Conservation (phyloP, 805 yeast genomes). For the Yamadazyma paraphyllophila region DNA sequence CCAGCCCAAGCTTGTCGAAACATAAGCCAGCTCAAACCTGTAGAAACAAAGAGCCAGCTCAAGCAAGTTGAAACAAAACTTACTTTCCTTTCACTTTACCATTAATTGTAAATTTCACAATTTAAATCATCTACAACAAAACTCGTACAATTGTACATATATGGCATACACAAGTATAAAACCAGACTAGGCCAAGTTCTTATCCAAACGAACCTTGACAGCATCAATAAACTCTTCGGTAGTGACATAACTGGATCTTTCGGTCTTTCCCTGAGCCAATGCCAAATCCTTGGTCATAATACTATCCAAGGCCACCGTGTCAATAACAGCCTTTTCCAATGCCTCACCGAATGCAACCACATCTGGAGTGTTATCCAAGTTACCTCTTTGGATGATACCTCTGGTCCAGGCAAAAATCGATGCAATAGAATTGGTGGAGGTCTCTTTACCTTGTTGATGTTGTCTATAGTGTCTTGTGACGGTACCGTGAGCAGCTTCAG, state of each 20-base stretch:
- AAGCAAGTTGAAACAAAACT: too few relatives aligned
- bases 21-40: too few relatives aligned
- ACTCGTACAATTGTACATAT: too few relatives aligned
- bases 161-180: too few relatives aligned
- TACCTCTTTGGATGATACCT: conserved; percentile 91
- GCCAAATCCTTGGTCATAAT: conserved; percentile 97
- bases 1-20: too few relatives aligned
- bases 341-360: conserved; percentile 76
- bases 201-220: conserved; percentile 64
- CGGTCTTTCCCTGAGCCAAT: conserved; percentile 81
- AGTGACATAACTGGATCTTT: conserved; percentile 77
- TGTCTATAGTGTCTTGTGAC: conserved; percentile 96
- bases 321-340: conserved; percentile 81
- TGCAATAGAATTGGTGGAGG: conserved; percentile 96
- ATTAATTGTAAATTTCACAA: too few relatives aligned
- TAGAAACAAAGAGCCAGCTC: too few relatives aligned
- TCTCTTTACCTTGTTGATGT: conserved; percentile 95
- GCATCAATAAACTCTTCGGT: conserved; percentile 89
- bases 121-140: too few relatives aligned
- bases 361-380: conserved; percentile 80
- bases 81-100: too few relatives aligned
- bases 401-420: conserved; percentile 97
- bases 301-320: conserved; percentile 78
- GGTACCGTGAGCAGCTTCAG: conserved; percentile 99
- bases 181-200: conserved; percentile 23